Base-by-base conservation (phyloP, 116 monocot genomes). In the Trichopus zeylanicus region DNA sequence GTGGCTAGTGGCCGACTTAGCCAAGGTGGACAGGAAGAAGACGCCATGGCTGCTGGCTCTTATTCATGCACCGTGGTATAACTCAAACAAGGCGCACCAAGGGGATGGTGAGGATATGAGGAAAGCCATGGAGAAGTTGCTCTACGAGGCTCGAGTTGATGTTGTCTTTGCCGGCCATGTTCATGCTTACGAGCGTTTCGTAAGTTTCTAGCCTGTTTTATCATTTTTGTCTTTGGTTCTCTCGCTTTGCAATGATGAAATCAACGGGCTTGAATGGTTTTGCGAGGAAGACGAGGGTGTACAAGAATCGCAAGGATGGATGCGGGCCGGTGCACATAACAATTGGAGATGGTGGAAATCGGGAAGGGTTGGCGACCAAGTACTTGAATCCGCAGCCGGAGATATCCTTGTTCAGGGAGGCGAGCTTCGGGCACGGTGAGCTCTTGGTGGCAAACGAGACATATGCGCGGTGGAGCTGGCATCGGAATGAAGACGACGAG, bases 41-140 rank as follows among this genome's bases (percentile, higher is more conserved):
- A 88, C 82, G 10, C 75, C 78, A 33, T 93, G 85, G 82, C 31
- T 80, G 19, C 21, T 93, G 28, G 93, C 73, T 22, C 28, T 93
- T 19, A 68, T 93, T 51, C 93, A 93, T 35, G 89, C 89, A n/a
- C 93, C 93, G 20, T 93, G 93, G 93, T 93, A 89, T 54, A 93
- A 76, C 70, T 71, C 70, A 26, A 93, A 93, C 55, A 30, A 54
- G n/a, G 93, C 85, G 0, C 93, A 93, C 42, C 71, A 73, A 25
- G 78, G 78, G 1, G 93, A 93, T 51, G 88, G 77, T 7, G 93
- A 93, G 73, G 63, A 35, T 42, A 93, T 93, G 93, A 70, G 89
- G 68, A 16, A 15, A 31, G 74, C 80, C 27, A 58, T 89, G 62
- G 93, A 93, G 69, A 39, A 19, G 15, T 9, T 89, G 33, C 80